phyloP scores from a whole-genome alignment of 2,329 filamentous ascomycete genomes.

The Calonectria leucothoes region DNA sequence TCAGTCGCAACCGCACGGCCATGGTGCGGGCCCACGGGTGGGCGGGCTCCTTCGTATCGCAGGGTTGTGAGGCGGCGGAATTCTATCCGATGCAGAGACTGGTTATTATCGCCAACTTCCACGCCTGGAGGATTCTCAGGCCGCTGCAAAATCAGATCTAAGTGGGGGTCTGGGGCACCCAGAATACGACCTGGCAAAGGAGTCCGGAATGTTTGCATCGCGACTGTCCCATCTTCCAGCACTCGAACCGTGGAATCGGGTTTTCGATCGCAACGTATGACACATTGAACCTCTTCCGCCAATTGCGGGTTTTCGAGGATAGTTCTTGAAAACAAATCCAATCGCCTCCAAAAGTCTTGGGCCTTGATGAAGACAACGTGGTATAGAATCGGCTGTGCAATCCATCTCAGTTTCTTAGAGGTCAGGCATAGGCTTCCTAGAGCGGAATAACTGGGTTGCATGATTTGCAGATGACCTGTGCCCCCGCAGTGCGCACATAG shows the following conservation, averaged over 20 bases:
- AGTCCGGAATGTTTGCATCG: neutral
- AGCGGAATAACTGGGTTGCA: neutral
- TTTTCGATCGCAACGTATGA: neutral
- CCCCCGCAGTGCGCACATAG: neutral
- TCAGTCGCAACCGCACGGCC: neutral
- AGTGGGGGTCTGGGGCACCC: neutral
- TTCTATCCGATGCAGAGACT: neutral
- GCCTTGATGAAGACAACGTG: neutral
- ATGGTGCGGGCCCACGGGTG: too few relatives aligned
- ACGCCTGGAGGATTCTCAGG: too few relatives aligned
- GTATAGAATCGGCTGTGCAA: neutral
- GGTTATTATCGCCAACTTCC: neutral
- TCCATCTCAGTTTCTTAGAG: neutral
- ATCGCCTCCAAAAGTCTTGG: neutral
- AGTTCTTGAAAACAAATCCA: neutral
- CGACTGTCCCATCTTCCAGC: neutral
- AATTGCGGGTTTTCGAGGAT: neutral
- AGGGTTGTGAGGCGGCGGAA: neutral
- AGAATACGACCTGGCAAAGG: too few relatives aligned
- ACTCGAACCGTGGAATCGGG: neutral
- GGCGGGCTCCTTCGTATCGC: neutral
- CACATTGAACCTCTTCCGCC: neutral
- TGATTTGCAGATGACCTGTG: neutral
- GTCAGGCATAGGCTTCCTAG: neutral
- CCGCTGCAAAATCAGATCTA: neutral